These are phyloP conservation scores for Cryptococcus depauperatus DNA, from an alignment of 1,284 basidiomycete genomes.

Conservation along the genomic window DNA sequence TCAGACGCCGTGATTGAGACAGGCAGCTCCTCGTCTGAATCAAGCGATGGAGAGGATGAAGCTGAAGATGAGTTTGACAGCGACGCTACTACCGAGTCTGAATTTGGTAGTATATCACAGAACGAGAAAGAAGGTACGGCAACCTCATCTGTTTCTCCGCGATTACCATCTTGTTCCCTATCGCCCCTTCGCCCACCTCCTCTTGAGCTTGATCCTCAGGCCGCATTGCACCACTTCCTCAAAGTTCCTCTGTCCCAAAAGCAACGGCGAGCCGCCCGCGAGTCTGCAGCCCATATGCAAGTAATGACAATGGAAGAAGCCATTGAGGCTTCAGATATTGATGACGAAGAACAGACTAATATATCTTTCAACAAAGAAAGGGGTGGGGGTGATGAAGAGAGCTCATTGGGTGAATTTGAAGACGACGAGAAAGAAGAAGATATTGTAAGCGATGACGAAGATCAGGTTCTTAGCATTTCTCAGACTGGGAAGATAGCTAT, in stretches of 20 bases:
- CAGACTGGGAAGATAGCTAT: too few species aligned
- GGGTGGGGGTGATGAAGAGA: conserved; percentile 22
- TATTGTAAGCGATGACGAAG: conserved; percentile 5
- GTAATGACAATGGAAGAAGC: conserved; percentile 14
- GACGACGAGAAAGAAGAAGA: conserved; percentile 13
- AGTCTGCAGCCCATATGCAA: conserved; percentile 29
- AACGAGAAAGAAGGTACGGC: too few species aligned
- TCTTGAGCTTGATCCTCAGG: conserved; percentile 13
- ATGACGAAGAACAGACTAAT: conserved; percentile 7
- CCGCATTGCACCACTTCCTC: conserved; percentile 23
- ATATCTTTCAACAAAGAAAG: conserved; percentile 1
- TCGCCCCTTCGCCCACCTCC: conserved; percentile 1
- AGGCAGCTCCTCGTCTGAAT: conserved; percentile 26
- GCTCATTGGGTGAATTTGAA: conserved; percentile 32
- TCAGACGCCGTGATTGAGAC: conserved; percentile 40
- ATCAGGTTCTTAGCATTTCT: conserved; percentile 14
- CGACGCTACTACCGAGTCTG: conserved; percentile 8
- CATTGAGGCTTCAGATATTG: conserved; percentile 13
- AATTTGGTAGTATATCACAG: conserved; percentile 3
- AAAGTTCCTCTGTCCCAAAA: conserved; percentile 23
- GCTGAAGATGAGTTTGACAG: conserved; percentile 9
- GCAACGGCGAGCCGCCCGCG: conserved; percentile 20
- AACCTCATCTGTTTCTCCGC: conserved; percentile 6
- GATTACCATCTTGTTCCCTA: background rate
- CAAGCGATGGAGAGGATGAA: conserved; percentile 9